Evolutionary conservation across 305 asterid species (phyloP).

Genomic region (Fraxinus baroniana): DNA sequence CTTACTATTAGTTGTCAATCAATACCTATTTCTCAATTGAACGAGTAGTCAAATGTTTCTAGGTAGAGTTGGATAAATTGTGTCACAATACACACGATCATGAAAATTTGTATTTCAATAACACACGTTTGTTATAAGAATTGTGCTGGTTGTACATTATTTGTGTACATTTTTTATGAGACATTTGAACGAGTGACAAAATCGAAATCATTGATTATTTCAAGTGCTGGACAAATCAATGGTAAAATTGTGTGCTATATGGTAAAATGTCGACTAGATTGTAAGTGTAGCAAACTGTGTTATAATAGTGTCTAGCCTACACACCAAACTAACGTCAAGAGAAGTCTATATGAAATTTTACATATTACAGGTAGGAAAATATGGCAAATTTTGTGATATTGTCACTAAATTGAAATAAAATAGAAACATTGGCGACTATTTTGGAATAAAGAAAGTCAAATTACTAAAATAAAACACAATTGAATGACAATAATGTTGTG

Average conservation of each 20-base stretch:
- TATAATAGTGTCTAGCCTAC: background rate
- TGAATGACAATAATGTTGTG: background rate
- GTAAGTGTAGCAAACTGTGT: too few relatives aligned
- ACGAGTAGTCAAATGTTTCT: background rate
- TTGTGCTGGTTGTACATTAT: too few relatives aligned
- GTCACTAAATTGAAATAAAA: background rate
- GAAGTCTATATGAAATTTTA: background rate
- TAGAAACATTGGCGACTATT: background rate
- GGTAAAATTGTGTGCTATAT: too few relatives aligned
- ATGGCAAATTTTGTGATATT: background rate
- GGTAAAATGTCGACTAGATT: too few relatives aligned
- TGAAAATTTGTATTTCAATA: background rate
- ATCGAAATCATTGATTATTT: too few relatives aligned
- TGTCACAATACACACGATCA: background rate
- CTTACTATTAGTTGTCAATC: background rate
- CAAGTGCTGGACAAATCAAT: too few relatives aligned
- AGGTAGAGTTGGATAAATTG: background rate
- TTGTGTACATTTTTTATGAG: too few relatives aligned
- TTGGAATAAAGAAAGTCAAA: background rate
- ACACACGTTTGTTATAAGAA: background rate
- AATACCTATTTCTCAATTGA: background rate
- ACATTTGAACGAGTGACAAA: too few relatives aligned
- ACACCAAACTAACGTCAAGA: background rate
- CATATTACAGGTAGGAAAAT: background rate
- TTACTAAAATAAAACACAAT: background rate